Evolutionary conservation across 1,284 basidiomycete genomes (phyloP).

Genomic region (Ganoderma lucidum): DNA sequence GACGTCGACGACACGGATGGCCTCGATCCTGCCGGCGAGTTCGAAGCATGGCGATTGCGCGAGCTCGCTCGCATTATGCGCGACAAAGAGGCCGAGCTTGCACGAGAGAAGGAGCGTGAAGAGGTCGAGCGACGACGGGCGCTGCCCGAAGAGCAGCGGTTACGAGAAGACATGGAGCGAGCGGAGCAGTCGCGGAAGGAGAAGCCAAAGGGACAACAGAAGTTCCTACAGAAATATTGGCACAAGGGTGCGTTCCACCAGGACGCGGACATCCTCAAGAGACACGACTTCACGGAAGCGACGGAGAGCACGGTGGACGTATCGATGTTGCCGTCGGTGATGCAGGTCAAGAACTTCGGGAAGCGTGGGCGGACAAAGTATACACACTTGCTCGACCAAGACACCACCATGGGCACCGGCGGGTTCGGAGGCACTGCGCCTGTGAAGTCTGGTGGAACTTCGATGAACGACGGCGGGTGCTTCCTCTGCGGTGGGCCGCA

Average conservation of each 20-base stretch:
- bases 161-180: conserved; percentile 90
- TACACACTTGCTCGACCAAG: conserved; percentile 94
- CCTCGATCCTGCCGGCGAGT: conserved; percentile 89
- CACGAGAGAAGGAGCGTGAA: conserved; percentile 82
- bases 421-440: conserved; percentile 75
- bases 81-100: conserved; percentile 86
- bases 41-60: conserved; percentile 94
- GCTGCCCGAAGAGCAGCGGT: conserved; percentile 89
- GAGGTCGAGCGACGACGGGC: conserved; percentile 92
- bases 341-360: conserved; percentile 98
- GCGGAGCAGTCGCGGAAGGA: conserved; percentile 84
- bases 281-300: conserved; percentile 88
- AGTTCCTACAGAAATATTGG: conserved; percentile 98
- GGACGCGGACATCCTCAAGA: conserved; percentile 89
- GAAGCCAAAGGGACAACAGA: conserved; percentile 89
- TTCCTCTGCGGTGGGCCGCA: conserved; percentile 93
- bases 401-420: conserved; percentile 75
- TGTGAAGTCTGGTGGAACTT: conserved; percentile 63
- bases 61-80: conserved; percentile 92
- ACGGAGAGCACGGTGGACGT: conserved; percentile 90
- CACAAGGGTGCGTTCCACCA: conserved; percentile 99
- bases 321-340: conserved; percentile 88
- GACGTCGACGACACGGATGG: conserved; percentile 98
- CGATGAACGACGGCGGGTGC: conserved; percentile 74
- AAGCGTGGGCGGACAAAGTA: conserved; percentile 94